Evolutionary conservation across 2,329 filamentous ascomycete species (phyloP).

Genomic region (Knoxdaviesia capensis): DNA sequence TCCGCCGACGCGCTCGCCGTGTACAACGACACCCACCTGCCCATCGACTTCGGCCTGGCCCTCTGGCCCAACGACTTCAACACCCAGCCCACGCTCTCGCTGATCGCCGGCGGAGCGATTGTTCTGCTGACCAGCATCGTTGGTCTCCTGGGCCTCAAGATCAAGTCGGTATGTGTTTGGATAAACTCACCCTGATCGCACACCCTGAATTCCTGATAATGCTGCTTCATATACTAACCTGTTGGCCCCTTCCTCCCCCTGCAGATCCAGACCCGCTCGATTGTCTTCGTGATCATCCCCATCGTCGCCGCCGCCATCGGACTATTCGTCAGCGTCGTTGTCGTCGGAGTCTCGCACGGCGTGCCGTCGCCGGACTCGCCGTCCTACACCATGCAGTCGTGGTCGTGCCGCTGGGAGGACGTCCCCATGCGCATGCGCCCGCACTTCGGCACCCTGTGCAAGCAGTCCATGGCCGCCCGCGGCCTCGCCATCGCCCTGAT

Average conservation of each 20-base stretch:
- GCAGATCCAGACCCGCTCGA: not conserved
- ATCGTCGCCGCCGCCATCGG: conserved; percentile 35
- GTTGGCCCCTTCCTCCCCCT: conserved; percentile 2
- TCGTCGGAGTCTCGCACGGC: conserved; percentile 17
- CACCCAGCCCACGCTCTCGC: conserved; percentile 31
- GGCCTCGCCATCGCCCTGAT: conserved; percentile 35
- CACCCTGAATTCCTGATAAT: not conserved
- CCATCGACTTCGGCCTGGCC: conserved; percentile 25
- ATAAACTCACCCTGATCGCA: not conserved
- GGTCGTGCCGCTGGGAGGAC: conserved; percentile 39
- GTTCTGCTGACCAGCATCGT: conserved; percentile 25
- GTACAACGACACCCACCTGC: conserved; percentile 31
- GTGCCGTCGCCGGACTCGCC: not conserved
- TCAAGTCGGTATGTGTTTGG: conserved; percentile 23
- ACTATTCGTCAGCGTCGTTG: conserved; percentile 33
- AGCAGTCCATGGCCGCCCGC: conserved; percentile 31
- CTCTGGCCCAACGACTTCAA: conserved; percentile 39
- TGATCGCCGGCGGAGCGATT: conserved; percentile 29
- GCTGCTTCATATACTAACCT: conserved; percentile 5
- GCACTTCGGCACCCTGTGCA: conserved; percentile 35
- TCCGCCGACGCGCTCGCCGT: conserved; percentile 31
- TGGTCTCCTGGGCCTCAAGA: conserved; percentile 27
- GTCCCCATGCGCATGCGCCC: conserved; percentile 31
- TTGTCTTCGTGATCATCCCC: conserved; percentile 15
- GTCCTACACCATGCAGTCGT: conserved; percentile 31